These are phyloP conservation scores for Fraxinus albicans DNA, from an alignment of 305 asterid genomes.

Conservation along the genomic window DNA sequence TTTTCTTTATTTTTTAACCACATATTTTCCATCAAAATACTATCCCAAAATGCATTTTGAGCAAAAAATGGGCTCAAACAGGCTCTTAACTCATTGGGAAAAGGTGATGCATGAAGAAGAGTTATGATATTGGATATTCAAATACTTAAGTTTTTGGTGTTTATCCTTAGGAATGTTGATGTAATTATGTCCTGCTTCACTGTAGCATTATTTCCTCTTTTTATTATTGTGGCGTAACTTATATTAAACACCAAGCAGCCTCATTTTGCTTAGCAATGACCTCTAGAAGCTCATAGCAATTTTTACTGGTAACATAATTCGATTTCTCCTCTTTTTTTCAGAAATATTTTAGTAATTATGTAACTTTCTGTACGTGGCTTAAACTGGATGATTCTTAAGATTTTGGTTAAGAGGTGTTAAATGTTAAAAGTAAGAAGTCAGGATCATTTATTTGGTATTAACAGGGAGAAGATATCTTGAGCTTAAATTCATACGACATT, in stretches of 20 bases:
- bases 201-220: neutral
- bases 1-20: too few species aligned
- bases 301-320: neutral
- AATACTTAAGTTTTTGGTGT: neutral
- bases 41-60: neutral
- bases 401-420: neutral
- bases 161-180: neutral
- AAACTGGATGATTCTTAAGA: neutral
- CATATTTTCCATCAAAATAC: neutral
- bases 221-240: neutral
- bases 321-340: neutral
- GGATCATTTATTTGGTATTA: neutral
- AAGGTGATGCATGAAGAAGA: neutral
- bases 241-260: neutral
- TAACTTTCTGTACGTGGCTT: neutral
- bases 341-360: neutral
- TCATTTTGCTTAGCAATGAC: neutral
- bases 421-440: neutral
- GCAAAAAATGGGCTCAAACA: neutral
- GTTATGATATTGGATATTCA: neutral
- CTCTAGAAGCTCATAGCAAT: neutral
- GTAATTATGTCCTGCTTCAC: neutral
- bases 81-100: neutral
- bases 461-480: neutral
- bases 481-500: neutral